phyloP scores from a whole-genome alignment of 768 basidiomycete species.

The Ramaria rubella region DNA sequence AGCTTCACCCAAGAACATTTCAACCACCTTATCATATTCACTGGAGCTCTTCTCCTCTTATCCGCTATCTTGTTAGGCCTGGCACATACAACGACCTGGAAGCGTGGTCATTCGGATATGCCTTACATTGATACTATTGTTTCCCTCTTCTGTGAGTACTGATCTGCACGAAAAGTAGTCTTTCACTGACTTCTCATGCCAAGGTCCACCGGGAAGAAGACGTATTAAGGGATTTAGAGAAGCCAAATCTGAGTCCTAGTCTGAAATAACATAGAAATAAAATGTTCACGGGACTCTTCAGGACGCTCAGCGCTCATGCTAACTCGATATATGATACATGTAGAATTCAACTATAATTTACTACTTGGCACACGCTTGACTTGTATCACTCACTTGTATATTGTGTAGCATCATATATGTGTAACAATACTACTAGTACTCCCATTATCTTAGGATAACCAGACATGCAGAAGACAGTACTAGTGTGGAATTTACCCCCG shows the following conservation, averaged over 20 bases:
- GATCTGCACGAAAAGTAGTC: neutral
- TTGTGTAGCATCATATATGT: no score
- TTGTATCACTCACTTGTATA: no score
- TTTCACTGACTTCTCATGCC: neutral
- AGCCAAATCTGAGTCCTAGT: no score
- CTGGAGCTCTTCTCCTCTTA: slow-evolving; percentile 21
- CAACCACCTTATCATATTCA: slow-evolving; percentile 25
- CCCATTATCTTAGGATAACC: no score
- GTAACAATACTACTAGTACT: no score
- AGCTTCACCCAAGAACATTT: slow-evolving; percentile 20
- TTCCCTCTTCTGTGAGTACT: neutral
- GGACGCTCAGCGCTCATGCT: no score
- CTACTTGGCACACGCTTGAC: no score
- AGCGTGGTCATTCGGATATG: neutral
- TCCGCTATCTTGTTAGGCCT: slow-evolving; percentile 4
- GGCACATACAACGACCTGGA: neutral
- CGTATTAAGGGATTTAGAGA: neutral
- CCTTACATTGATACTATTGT: neutral
- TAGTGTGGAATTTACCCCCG: no score
- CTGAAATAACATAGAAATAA: neutral
- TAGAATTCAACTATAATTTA: no score
- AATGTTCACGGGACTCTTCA: no score
- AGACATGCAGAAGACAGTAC: no score
- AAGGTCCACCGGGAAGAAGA: neutral
- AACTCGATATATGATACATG: no score